Evolutionary conservation across 192 early-diverging fungal species (phyloP), one percentile per base, ranked within the genome.

Genomic region (Podila clonocystis): DNA sequence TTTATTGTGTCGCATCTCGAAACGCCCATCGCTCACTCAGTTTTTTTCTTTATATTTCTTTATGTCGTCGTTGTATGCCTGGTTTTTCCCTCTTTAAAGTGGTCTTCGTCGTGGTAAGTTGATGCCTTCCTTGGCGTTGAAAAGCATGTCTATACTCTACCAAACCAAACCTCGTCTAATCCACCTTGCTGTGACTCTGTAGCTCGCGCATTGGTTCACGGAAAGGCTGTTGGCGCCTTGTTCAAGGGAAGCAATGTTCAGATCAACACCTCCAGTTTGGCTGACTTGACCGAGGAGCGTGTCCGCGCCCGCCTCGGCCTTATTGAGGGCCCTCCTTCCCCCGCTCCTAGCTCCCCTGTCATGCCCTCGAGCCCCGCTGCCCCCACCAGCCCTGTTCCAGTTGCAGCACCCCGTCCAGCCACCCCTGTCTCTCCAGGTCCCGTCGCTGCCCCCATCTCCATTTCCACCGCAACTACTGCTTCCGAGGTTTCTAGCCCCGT

Each of bases 161-260:
- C 34, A 11, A 36, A 11, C 9, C 34, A 9, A 36, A 7, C 7
- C 9, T 11, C 9, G 4, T 36, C 34, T 9, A 36, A 36, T 36
- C 9, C 26, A 34, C 49, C n/a, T 67, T 1, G 13, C 19, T 66
- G 34, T 31, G 28, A 36, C 41, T 9, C 31, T 60, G 68, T 70
- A 90, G 90, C 89, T 38, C 86, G 89, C 68, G 86, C 88, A 55
- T 74, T 91, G 45, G 90, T 91, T 19, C 90, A 91, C 65, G 88
- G 90, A 63, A 83, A 89, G 68, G 87, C 90, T 50, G 87, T 91
- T 63, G 90, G 84, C 24, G 74, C 79, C 49, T 64, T 89, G 48
- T 85, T 91, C 65, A 83, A 89, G 69, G 86, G 86, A 58, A 64
- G 83, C 50, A 82, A 84, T 50, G 87, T 74, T 19, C 77, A 80